These are phyloP conservation scores for Alternaria consortialis DNA, from an alignment of 2,329 filamentous ascomycete genomes.

Conservation along the genomic window DNA sequence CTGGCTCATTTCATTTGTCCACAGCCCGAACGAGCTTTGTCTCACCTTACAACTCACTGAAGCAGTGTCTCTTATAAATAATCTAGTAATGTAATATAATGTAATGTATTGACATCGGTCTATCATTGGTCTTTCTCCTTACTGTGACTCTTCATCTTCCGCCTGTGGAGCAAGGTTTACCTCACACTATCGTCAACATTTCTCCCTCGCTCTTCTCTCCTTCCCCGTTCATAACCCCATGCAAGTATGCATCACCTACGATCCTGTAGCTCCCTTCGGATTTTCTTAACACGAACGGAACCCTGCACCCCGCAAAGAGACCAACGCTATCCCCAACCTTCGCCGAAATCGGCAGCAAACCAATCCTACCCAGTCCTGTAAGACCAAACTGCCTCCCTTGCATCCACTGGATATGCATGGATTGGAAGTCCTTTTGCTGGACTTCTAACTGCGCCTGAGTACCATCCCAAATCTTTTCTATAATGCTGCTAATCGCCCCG, in stretches of 20 bases:
- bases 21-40: neutral
- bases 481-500: too few species aligned
- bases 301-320: neutral
- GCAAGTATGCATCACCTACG: neutral
- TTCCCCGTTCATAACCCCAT: neutral
- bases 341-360: neutral
- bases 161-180: neutral
- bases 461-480: too few species aligned
- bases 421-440: neutral
- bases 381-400: neutral
- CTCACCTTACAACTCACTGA: neutral
- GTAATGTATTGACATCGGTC: neutral
- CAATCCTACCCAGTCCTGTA: neutral
- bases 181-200: neutral
- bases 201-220: neutral
- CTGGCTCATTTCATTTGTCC: fast-evolving
- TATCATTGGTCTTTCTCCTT: neutral
- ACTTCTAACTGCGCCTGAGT: too few species aligned
- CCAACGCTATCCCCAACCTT: neutral
- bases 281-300: neutral
- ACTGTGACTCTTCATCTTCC: fast-evolving
- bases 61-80: neutral
- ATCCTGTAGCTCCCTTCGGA: neutral
- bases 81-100: neutral
- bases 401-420: neutral